phyloP scores from a whole-genome alignment of 2,329 filamentous ascomycete species.

The Paracoccidioides brasiliensis region DNA sequence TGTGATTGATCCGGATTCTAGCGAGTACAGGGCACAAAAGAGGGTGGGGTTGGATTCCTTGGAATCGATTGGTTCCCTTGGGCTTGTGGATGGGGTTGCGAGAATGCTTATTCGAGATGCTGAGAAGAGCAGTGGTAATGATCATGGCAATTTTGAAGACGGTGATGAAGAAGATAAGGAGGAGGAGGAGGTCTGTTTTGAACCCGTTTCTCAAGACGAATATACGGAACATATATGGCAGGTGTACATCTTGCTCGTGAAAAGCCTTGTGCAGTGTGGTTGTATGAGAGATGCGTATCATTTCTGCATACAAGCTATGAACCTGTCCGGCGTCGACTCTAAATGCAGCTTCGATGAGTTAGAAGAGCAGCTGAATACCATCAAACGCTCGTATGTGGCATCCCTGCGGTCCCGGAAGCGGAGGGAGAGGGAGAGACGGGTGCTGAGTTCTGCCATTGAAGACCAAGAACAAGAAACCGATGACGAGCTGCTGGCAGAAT shows the following conservation, averaged over 20 bases:
- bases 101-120: neutral
- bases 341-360: slow-evolving; percentile 9
- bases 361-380: slow-evolving; percentile 17
- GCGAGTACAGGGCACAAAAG: slow-evolving; percentile 63
- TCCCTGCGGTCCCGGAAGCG: neutral
- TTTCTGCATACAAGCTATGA: slow-evolving; percentile 24
- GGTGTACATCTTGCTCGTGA: slow-evolving; percentile 26
- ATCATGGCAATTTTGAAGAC: slow-evolving; percentile 2
- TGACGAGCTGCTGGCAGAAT: slow-evolving; percentile 13
- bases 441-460: neutral
- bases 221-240: slow-evolving; percentile 18
- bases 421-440: neutral
- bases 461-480: slow-evolving; percentile 5
- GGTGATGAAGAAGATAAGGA: slow-evolving; percentile 26
- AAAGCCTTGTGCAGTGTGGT: slow-evolving; percentile 24
- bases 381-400: slow-evolving; percentile 17
- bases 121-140: neutral
- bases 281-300: slow-evolving; percentile 31
- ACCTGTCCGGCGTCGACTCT: slow-evolving; percentile 10
- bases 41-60: slow-evolving; percentile 16
- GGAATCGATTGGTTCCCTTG: neutral
- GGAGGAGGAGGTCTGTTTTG: slow-evolving; percentile 27
- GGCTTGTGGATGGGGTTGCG: neutral
- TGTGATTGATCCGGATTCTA: slow-evolving; percentile 55
- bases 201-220: slow-evolving; percentile 7